These are phyloP conservation scores for Obba rivulosa DNA, from an alignment of 768 basidiomycete genomes.

Conservation along the genomic window DNA sequence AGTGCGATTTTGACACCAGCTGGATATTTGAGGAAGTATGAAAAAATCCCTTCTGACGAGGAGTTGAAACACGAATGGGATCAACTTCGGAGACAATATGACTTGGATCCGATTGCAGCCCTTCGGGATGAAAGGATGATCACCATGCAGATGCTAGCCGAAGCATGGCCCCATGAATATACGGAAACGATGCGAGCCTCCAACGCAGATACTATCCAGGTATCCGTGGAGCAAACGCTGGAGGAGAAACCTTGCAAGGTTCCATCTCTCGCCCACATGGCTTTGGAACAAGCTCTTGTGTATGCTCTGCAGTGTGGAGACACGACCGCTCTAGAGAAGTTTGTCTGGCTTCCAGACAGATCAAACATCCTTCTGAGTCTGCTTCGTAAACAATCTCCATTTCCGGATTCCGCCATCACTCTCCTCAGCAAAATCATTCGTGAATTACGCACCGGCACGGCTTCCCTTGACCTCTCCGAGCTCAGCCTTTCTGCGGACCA, in stretches of 20 bases:
- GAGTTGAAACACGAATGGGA: too few relatives aligned
- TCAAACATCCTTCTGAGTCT: constrained; percentile 12
- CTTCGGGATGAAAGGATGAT: neutral
- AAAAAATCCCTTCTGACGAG: neutral
- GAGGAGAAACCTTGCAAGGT: constrained; percentile 5
- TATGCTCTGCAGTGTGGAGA: constrained; percentile 20
- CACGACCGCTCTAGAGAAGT: constrained; percentile 19
- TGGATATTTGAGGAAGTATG: neutral
- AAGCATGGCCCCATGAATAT: constrained; percentile 7
- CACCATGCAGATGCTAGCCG: neutral
- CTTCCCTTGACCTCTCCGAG: constrained; percentile 20
- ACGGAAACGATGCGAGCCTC: too few relatives aligned
- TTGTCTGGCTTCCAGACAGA: constrained; percentile 28
- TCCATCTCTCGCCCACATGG: constrained; percentile 24
- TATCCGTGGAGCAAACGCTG: neutral
- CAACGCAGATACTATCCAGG: neutral
- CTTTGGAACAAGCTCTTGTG: constrained; percentile 22
- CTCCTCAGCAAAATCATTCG: constrained; percentile 20
- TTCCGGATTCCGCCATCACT: constrained; percentile 22
- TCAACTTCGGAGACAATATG: too few relatives aligned
- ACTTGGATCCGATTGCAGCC: neutral
- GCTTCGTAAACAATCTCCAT: constrained; percentile 17
- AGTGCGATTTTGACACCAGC: neutral
- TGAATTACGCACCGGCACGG: constrained; percentile 2
- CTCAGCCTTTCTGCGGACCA: constrained; percentile 21